A percentile compares a stretch with the other conserved stretches of the same genome.
phyloP scores from a whole-genome alignment of 257 asterid species.

The Solanum neorickii region DNA sequence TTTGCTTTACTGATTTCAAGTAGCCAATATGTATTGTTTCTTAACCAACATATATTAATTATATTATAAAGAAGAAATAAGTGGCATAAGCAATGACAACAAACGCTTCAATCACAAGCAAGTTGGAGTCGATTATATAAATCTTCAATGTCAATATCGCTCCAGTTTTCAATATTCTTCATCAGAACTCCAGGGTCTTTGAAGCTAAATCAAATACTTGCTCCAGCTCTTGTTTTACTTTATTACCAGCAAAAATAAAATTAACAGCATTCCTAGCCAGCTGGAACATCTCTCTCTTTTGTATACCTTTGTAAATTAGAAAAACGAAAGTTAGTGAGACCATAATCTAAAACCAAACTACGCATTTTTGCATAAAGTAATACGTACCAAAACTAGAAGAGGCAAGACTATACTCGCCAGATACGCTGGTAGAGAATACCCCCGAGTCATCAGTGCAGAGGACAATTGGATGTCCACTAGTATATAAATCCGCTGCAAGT shows the following conservation, averaged over 20 bases:
- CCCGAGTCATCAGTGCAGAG: slow-evolving; percentile 86
- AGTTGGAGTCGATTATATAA: neutral
- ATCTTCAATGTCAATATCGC: neutral
- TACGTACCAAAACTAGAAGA: slow-evolving; percentile 50
- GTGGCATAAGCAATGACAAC: neutral
- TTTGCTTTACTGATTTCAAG: neutral
- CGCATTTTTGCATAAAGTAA: neutral
- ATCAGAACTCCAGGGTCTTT: slow-evolving; percentile 14
- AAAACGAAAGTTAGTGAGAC: neutral
- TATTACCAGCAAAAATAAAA: slow-evolving; percentile 49
- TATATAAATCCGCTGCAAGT: slow-evolving; percentile 67
- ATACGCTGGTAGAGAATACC: slow-evolving; percentile 72
- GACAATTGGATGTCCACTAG: slow-evolving; percentile 56
- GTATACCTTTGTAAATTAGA: slow-evolving; percentile 34
- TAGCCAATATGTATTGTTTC: neutral
- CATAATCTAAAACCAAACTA: neutral
- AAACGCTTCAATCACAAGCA: neutral
- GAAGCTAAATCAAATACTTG: slow-evolving; percentile 38
- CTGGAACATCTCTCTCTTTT: slow-evolving; percentile 51
- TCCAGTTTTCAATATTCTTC: neutral
- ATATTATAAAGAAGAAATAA: neutral
- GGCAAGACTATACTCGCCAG: slow-evolving; percentile 55
- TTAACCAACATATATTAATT: neutral
- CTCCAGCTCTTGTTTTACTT: slow-evolving; percentile 50
- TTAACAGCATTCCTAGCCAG: slow-evolving; percentile 41